A percentile compares a stretch with the other conserved stretches of the same genome.
Evolutionary conservation across 768 basidiomycete species (phyloP).

Genomic region (Lactarius quietus): DNA sequence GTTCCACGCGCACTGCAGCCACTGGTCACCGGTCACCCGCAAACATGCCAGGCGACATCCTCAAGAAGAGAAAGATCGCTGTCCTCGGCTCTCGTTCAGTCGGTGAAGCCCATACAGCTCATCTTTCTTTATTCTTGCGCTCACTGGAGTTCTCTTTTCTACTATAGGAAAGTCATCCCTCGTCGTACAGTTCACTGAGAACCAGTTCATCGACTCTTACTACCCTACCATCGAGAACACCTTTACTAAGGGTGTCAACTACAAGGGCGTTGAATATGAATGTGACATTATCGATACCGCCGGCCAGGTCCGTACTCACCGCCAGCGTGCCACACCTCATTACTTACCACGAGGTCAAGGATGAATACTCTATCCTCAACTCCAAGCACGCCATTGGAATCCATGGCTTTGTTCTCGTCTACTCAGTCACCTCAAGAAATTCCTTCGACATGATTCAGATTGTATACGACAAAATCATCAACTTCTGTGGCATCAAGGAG

Average conservation of each 20-base stretch:
- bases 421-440: constrained; percentile 83
- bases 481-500: constrained; percentile 77
- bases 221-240: constrained; percentile 95
- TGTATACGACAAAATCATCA: constrained; percentile 89
- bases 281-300: constrained; percentile 99
- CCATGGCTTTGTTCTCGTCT: constrained; percentile 96
- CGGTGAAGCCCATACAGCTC: constrained; percentile 47
- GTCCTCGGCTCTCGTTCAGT: constrained; percentile 86
- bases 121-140: constrained; percentile 14
- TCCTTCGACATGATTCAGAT: constrained; percentile 95
- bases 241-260: constrained; percentile 77
- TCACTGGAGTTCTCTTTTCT: constrained; percentile 13
- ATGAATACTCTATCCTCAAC: constrained; percentile 93
- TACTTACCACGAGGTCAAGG: constrained; percentile 43
- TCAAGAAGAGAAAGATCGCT: constrained; percentile 87
- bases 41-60: constrained; percentile 36
- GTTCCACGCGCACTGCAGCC: not conserved
- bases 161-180: constrained; percentile 87
- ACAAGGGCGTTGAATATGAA: constrained; percentile 88
- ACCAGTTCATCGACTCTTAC: constrained; percentile 87
- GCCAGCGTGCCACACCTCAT: constrained; percentile 11
- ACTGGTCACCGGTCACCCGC: not conserved
- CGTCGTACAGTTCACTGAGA: constrained; percentile 89
- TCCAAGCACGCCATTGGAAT: constrained; percentile 94
- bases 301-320: constrained; percentile 67